Conservation (phyloP, 2,329 filamentous ascomycete species). For the Phyllosticta citriasiana region DNA sequence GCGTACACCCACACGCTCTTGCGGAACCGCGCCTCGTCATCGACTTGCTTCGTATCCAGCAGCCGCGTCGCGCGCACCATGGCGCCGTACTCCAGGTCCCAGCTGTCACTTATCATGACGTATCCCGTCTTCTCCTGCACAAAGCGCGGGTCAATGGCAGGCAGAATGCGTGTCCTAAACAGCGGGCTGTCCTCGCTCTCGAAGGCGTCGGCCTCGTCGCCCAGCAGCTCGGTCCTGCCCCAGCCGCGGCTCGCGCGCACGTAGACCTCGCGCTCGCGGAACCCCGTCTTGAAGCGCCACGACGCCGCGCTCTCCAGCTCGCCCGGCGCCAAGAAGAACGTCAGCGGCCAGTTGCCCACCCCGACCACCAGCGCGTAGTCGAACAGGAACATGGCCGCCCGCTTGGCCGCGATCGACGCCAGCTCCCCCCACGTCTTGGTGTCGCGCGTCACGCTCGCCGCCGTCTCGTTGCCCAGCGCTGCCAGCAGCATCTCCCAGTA, state of each 20-base stretch:
- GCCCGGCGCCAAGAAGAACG: conserved; percentile 46
- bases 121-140: conserved; percentile 77
- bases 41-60: conserved; percentile 51
- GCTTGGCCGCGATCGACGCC: conserved; percentile 45
- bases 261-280: conserved; percentile 69
- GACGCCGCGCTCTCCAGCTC: conserved; percentile 50
- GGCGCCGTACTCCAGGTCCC: conserved; percentile 75
- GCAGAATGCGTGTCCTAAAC: conserved; percentile 52
- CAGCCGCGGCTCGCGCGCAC: conserved; percentile 68
- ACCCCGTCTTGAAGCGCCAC: conserved; percentile 70
- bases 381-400: conserved; percentile 57
- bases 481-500: conserved; percentile 61
- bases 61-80: conserved; percentile 68
- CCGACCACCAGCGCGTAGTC: conserved; percentile 53
- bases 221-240: conserved; percentile 50
- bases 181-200: conserved; percentile 45
- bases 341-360: conserved; percentile 37
- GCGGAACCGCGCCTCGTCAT: conserved; percentile 55
- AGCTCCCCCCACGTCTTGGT: conserved; percentile 47
- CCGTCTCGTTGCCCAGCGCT: conserved; percentile 55
- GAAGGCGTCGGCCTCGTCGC: conserved; percentile 22
- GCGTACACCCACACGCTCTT: conserved; percentile 47
- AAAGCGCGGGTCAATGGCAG: conserved; percentile 58
- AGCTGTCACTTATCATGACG: conserved; percentile 71
- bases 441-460: conserved; percentile 52